Evolutionary conservation across 805 yeast species (phyloP).

Genomic region (Pichia insulana): DNA sequence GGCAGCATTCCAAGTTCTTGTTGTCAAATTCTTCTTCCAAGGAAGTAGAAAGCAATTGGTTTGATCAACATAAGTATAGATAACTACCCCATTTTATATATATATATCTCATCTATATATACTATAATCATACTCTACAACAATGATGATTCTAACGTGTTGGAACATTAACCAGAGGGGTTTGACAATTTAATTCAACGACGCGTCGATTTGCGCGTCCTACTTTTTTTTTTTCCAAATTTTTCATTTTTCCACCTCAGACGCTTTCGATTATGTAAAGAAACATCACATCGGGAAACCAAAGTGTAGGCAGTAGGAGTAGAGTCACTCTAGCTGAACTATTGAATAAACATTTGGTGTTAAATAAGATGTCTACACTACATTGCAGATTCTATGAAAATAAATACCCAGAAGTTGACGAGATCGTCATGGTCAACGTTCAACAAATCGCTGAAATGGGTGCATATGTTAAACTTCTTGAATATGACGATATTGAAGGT

Average conservation of each 20-base stretch:
- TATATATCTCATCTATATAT: no score
- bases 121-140: no score
- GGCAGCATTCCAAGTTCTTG: slow-evolving; percentile 59
- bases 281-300: neutral
- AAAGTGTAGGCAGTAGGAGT: no score
- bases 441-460: slow-evolving; percentile 99
- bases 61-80: slow-evolving; percentile 15
- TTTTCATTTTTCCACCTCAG: neutral
- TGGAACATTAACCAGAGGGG: no score
- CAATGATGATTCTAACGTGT: no score
- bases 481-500: slow-evolving; percentile 97
- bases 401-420: slow-evolving; percentile 98
- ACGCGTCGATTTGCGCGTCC: neutral
- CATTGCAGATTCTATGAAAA: slow-evolving; percentile 96
- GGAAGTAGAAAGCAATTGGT: slow-evolving; percentile 63
- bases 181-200: no score
- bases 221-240: neutral
- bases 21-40: slow-evolving; percentile 64
- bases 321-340: no score
- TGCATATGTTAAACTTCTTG: slow-evolving; percentile 91
- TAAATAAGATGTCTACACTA: slow-evolving; percentile 59
- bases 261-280: no score
- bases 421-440: slow-evolving; percentile 97
- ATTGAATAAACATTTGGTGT: neutral
- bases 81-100: neutral